Evolutionary conservation across 208 protist species (phyloP), one percentile per base, ranked within the genome.

Genomic region (Borovskyia barvae): DNA sequence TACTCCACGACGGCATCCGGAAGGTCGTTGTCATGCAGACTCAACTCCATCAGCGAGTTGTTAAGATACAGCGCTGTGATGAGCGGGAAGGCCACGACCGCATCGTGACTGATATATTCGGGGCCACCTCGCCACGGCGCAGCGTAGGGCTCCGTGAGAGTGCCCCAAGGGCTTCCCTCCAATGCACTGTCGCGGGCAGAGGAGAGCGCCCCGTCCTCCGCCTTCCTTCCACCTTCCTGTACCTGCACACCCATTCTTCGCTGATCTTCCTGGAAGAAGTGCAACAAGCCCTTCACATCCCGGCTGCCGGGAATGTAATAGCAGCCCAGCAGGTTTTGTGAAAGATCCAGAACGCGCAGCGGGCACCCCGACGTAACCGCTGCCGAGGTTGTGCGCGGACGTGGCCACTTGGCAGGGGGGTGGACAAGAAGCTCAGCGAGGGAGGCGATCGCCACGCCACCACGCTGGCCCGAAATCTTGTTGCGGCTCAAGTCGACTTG

Each of bases 51-150:
- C 25, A 86, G 19, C 5, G 60, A 67, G 47, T 87, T 90, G 63
- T 82, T 90, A 19, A 86, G 66, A 29, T 75, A 61, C 11, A 90
- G 45, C 11, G 79, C 83, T 35, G 78, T 76, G 22, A 85, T 48
- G 26, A 90, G 49, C 11, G 83, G 79, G 22, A 86, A 79, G 5
- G 43, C 42, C 14, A 49, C 39, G 19, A 74, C 35, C 0, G 47
- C 28, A 1, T 69, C 63, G 19, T 49, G 37, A 36, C 19, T 11
- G 0, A 4, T 33, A 5, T 33, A 17, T 39, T 20, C n/a, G 4
- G 5, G 5, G 14, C 7, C 35, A 12, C 37, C 37, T 2, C 12
- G n/a, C n/a, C n/a, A n/a, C n/a, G n/a, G n/a, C n/a, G n/a, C n/a
- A n/a, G n/a, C n/a, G n/a, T n/a, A n/a, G n/a, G n/a, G n/a, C n/a